Evolutionary conservation across 164 flowering plant genomes (phyloP).

Genomic region (Berberis thunbergii): DNA sequence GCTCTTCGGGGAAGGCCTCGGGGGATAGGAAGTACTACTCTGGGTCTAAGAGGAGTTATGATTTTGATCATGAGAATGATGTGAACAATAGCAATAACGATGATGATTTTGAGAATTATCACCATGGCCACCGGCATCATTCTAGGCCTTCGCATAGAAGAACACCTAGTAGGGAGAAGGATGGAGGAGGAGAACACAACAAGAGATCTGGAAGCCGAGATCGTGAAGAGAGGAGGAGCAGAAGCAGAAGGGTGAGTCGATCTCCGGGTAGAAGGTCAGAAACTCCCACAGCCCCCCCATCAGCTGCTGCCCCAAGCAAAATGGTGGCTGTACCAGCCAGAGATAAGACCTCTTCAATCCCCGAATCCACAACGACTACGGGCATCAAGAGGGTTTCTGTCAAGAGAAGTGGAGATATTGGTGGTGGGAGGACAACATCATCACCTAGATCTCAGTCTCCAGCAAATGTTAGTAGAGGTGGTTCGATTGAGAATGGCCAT

Average conservation of each 20-base stretch:
- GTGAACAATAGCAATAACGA: neutral
- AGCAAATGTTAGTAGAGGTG: conserved; percentile 23
- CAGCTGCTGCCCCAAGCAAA: conserved; percentile 36
- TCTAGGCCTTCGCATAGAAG: conserved; percentile 46
- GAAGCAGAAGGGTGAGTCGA: conserved; percentile 62
- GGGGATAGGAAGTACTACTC: conserved; percentile 49
- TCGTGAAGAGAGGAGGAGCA: conserved; percentile 16
- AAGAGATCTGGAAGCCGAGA: conserved; percentile 53
- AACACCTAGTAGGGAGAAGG: conserved; percentile 77
- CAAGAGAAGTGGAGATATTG: conserved; percentile 24
- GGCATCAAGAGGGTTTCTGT: conserved; percentile 41
- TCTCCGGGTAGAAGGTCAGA: conserved; percentile 76
- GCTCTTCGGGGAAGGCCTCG: conserved; percentile 56
- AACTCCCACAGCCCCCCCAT: conserved; percentile 14
- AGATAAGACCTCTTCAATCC: too few species aligned
- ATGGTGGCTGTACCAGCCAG: conserved; percentile 79
- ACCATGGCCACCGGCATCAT: conserved; percentile 15
- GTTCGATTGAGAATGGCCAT: conserved; percentile 17
- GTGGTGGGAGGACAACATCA: conserved; percentile 15
- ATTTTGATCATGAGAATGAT: conserved; percentile 40
- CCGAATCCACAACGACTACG: neutral
- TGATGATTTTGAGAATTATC: conserved; percentile 6
- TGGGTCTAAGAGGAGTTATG: conserved; percentile 82
- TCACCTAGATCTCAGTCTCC: conserved; percentile 87
- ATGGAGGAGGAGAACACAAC: conserved; percentile 13